Evolutionary conservation across 371 early-diverging fungal species (phyloP).

Genomic region (Mortierella sp.): DNA sequence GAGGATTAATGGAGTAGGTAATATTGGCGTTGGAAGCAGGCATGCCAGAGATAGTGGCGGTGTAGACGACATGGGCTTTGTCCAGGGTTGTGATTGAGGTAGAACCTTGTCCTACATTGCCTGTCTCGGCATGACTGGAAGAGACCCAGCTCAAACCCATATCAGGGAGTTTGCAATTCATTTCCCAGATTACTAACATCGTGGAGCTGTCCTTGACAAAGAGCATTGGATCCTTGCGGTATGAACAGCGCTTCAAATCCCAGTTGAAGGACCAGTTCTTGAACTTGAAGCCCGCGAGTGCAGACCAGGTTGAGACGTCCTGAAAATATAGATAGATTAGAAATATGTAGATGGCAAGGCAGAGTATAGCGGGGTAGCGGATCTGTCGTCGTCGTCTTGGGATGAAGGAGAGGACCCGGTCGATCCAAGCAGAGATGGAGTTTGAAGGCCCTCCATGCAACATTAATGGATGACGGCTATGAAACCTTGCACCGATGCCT

Average conservation of each 20-base stretch:
- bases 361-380: slow-evolving; percentile 40
- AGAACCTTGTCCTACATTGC: slow-evolving; percentile 14
- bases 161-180: slow-evolving; percentile 64
- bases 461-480: slow-evolving; percentile 49
- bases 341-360: slow-evolving; percentile 41
- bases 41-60: slow-evolving; percentile 61
- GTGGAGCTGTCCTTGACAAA: slow-evolving; percentile 66
- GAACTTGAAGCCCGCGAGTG: slow-evolving; percentile 63
- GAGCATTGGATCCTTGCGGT: slow-evolving; percentile 69
- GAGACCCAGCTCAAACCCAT: slow-evolving; percentile 61
- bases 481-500: slow-evolving; percentile 35
- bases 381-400: slow-evolving; percentile 60
- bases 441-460: slow-evolving; percentile 36
- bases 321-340: slow-evolving; percentile 56
- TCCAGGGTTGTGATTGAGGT: slow-evolving; percentile 57
- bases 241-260: slow-evolving; percentile 62
- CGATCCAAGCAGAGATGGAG: slow-evolving; percentile 23
- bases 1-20: slow-evolving; percentile 55
- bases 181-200: slow-evolving; percentile 72
- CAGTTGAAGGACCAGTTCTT: slow-evolving; percentile 66
- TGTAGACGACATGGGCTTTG: slow-evolving; percentile 64
- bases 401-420: slow-evolving; percentile 21
- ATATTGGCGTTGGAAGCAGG: slow-evolving; percentile 55
- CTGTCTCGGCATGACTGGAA: slow-evolving; percentile 4
- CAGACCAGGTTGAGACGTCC: slow-evolving; percentile 52